Percentiles rank a stretch among this genome's conserved stretches.
Evolutionary conservation across 2,329 filamentous ascomycete species (phyloP).

Genomic region (Diplodia seriata): DNA sequence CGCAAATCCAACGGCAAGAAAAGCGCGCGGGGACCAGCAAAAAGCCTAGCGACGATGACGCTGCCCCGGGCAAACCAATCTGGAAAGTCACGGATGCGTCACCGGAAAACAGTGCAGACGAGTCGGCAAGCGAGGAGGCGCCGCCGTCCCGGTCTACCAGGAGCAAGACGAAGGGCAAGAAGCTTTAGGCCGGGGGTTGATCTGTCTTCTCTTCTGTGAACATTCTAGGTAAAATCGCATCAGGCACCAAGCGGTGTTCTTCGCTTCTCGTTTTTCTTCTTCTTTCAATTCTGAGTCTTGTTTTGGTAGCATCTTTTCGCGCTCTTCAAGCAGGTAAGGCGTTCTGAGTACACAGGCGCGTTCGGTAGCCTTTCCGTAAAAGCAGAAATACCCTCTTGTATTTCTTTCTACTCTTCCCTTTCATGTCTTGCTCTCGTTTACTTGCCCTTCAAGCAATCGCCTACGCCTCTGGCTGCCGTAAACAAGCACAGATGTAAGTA

Average conservation of each 20-base stretch:
- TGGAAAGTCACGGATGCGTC: constrained; percentile 28
- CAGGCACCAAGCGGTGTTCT: neutral
- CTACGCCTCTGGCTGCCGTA: neutral
- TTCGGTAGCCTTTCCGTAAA: constrained; percentile 15
- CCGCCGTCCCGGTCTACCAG: constrained; percentile 49
- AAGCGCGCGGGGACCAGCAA: neutral
- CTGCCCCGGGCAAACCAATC: constrained; percentile 6
- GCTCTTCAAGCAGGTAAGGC: constrained; percentile 11
- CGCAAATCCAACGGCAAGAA: constrained; percentile 12
- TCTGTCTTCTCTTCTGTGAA: neutral
- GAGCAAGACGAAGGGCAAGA: constrained; percentile 53
- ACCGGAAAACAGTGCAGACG: constrained; percentile 32
- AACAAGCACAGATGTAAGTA: neutral
- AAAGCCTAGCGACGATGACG: neutral
- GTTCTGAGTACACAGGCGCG: constrained; percentile 5
- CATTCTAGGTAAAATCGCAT: neutral
- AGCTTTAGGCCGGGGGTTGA: constrained; percentile 32
- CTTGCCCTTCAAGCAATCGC: neutral
- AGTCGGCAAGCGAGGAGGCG: constrained; percentile 38
- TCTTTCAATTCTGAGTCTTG: constrained; percentile 6
- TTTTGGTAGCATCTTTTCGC: constrained; percentile 17
- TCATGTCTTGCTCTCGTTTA: neutral
- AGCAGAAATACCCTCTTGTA: constrained; percentile 27
- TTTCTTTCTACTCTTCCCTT: constrained; percentile 6
- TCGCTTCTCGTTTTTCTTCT: neutral